phyloP scores from a whole-genome alignment of 176 grass and related monocot genomes.

The Carex parvula region DNA sequence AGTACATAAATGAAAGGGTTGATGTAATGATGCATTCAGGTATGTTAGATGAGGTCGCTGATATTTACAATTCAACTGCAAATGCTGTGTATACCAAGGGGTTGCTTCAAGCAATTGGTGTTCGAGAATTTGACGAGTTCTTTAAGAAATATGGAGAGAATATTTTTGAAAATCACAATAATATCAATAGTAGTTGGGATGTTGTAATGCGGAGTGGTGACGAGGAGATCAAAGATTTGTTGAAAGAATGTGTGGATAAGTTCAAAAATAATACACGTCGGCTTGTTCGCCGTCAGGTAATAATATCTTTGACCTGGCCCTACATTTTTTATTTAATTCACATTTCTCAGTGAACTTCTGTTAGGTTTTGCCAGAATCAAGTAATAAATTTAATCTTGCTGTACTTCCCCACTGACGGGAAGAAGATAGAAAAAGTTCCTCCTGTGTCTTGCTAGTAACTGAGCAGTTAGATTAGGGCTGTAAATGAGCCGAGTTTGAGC shows the following conservation, averaged over 20 bases:
- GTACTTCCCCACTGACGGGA: not conserved
- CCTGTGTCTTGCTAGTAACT: not conserved
- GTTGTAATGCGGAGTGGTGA: conserved; percentile 28
- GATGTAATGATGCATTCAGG: conserved; percentile 75
- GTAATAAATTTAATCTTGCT: not conserved
- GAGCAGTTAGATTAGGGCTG: not conserved
- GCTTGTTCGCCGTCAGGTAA: conserved; percentile 80
- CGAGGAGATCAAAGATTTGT: conserved; percentile 46
- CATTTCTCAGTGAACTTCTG: not conserved
- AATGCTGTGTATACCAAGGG: conserved; percentile 73
- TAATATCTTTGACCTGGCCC: conserved; percentile 6
- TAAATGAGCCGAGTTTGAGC: too few relatives aligned
- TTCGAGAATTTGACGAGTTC: conserved; percentile 82
- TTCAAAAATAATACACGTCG: conserved; percentile 80
- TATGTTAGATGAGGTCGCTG: conserved; percentile 64
- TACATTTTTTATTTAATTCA: not conserved
- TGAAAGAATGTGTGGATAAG: conserved; percentile 62
- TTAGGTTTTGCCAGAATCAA: not conserved
- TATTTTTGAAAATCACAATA: not conserved
- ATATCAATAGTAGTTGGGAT: conserved; percentile 10
- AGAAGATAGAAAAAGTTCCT: not conserved
- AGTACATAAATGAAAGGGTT: conserved; percentile 67
- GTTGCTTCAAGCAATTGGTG: conserved; percentile 73
- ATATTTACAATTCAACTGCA: conserved; percentile 48
- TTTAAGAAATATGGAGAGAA: conserved; percentile 42